Conservation (phyloP, 257 asterid species). For the Nicotiana otophora region DNA sequence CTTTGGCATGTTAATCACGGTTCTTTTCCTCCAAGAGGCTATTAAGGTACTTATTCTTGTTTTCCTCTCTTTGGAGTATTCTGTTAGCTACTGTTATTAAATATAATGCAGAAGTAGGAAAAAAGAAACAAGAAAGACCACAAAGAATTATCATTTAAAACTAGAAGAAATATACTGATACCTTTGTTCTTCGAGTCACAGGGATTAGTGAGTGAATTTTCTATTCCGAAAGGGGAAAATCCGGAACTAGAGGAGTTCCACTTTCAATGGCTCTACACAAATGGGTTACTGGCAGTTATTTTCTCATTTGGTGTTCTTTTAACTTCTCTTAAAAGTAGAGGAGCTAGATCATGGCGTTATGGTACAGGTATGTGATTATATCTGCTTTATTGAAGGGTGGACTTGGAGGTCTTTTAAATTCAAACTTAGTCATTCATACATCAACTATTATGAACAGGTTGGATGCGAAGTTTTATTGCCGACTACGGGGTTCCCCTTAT, state of each 20-base stretch:
- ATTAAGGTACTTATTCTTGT: slow-evolving; percentile 48
- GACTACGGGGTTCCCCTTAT: slow-evolving; percentile 93
- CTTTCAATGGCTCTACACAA: slow-evolving; percentile 75
- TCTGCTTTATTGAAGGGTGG: neutral
- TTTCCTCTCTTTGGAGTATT: neutral
- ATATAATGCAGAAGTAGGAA: neutral
- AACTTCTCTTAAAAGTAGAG: slow-evolving; percentile 65
- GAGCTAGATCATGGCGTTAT: slow-evolving; percentile 90
- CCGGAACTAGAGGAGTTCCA: slow-evolving; percentile 44
- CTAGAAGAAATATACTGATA: neutral
- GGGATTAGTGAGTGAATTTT: slow-evolving; percentile 84
- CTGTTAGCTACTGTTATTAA: neutral
- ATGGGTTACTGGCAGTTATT: slow-evolving; percentile 74
- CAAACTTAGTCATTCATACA: neutral
- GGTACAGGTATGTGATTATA: slow-evolving; percentile 56
- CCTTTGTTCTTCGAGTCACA: slow-evolving; percentile 23
- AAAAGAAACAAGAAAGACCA: neutral
- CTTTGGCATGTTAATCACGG: slow-evolving; percentile 84
- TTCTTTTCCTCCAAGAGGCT: slow-evolving; percentile 87
- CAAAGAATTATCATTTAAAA: neutral
- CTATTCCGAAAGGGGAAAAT: slow-evolving; percentile 55
- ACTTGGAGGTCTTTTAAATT: neutral
- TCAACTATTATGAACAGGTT: slow-evolving; percentile 34
- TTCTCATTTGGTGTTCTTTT: slow-evolving; percentile 70
- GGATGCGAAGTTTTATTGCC: slow-evolving; percentile 70